Percentiles rank a stretch among this genome's conserved stretches.
phyloP scores from a whole-genome alignment of 2,329 filamentous ascomycete genomes.

The Ophiostoma sp. region DNA sequence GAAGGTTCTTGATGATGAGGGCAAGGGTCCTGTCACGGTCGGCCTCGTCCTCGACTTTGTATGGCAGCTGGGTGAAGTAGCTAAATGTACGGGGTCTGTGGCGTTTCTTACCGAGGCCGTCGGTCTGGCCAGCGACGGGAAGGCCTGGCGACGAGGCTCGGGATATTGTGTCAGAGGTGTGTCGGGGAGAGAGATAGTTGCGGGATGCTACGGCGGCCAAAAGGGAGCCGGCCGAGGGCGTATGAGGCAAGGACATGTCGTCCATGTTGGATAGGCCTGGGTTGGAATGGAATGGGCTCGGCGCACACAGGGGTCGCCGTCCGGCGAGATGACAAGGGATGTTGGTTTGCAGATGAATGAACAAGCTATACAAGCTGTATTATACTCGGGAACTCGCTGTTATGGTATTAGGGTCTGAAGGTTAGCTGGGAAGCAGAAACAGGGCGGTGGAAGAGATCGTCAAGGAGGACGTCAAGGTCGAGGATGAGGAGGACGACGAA shows the following conservation, averaged over 20 bases:
- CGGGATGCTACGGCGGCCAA: slow-evolving; percentile 36
- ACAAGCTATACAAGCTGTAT: not conserved
- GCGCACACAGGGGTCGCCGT: not conserved
- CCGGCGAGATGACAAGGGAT: not conserved
- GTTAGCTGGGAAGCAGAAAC: not conserved
- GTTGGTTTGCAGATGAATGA: not conserved
- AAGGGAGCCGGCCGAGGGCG: slow-evolving; percentile 34
- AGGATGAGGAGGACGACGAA: not conserved
- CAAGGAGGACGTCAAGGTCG: not conserved
- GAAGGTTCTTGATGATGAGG: slow-evolving; percentile 89
- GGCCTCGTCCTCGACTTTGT: slow-evolving; percentile 73
- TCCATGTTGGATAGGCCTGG: slow-evolving; percentile 33
- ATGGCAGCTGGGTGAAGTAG: slow-evolving; percentile 87
- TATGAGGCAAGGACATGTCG: slow-evolving; percentile 31
- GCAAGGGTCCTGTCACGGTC: slow-evolving; percentile 73
- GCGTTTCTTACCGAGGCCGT: slow-evolving; percentile 54
- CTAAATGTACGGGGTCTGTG: slow-evolving; percentile 87
- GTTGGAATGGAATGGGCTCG: not conserved
- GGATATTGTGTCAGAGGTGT: slow-evolving; percentile 64
- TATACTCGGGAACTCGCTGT: not conserved
- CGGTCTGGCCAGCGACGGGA: slow-evolving; percentile 45
- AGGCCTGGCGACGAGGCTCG: slow-evolving; percentile 78
- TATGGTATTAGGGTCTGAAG: not conserved
- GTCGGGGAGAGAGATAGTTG: slow-evolving; percentile 38
- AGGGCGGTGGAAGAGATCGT: not conserved